A percentile compares a stretch with the other conserved stretches of the same genome.
Conservation (phyloP, 2,329 filamentous ascomycete genomes). For the Myriosclerotinia duriaeana region DNA sequence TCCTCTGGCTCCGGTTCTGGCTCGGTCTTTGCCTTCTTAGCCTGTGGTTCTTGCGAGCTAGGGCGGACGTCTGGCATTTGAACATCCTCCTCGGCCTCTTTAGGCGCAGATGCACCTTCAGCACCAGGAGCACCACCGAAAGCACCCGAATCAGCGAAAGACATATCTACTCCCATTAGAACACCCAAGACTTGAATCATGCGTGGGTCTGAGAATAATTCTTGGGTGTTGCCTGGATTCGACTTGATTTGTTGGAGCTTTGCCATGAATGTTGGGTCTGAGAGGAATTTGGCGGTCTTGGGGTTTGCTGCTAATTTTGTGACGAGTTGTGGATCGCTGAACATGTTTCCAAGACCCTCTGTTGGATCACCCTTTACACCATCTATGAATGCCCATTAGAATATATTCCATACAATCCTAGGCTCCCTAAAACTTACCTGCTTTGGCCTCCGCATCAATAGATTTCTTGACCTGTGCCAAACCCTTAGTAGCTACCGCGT, state of each 20-base stretch:
- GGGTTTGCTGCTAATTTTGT: constrained; percentile 92
- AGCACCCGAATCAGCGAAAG: constrained; percentile 17
- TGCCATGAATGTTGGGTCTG: constrained; percentile 82
- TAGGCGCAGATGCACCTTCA: constrained; percentile 12
- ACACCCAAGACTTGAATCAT: constrained; percentile 95
- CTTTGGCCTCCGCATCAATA: constrained; percentile 72
- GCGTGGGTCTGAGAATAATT: constrained; percentile 83
- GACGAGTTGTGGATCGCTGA: constrained; percentile 86
- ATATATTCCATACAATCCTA: constrained; percentile 23
- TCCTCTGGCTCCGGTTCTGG: constrained; percentile 65
- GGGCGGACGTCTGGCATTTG: constrained; percentile 72
- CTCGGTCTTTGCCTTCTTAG: constrained; percentile 55
- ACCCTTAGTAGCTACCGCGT: constrained; percentile 89
- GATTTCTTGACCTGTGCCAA: constrained; percentile 82
- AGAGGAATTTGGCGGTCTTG: constrained; percentile 81
- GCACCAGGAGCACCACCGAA: constrained; percentile 24
- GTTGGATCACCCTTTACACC: constrained; percentile 60
- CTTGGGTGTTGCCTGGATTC: constrained; percentile 76
- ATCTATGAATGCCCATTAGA: constrained; percentile 33
- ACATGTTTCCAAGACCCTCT: constrained; percentile 84
- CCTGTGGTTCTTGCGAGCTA: constrained; percentile 41
- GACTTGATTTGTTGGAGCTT: constrained; percentile 80
- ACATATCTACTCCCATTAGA: constrained; percentile 88
- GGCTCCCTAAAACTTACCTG: constrained; percentile 36
- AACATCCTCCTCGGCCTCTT: constrained; percentile 67